Base-by-base conservation (phyloP, 345 rosid genomes). In the Salix udensis region DNA sequence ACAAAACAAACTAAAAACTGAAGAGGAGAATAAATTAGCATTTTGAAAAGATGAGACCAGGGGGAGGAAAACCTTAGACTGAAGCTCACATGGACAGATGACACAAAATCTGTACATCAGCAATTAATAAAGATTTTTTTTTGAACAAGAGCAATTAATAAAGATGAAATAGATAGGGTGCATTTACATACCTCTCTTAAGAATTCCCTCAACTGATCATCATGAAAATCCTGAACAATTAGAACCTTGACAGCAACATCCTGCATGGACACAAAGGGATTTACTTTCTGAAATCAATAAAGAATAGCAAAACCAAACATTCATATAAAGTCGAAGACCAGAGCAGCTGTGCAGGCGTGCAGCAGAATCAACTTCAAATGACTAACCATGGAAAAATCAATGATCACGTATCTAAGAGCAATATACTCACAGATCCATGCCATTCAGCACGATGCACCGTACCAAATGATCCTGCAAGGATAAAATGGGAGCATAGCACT, bases 391-490 rank as follows among this genome's bases (percentile, higher is more conserved):
- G 19, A 50, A 28, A 36, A 40, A 37, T 11, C 40, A 19, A 28
- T 26, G 13, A 14, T 21, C 16, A 19, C 34, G 31, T 36, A 40
- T 50, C 39, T 44, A 67, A 58, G 71, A 14, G 53, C 28, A 21
- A 48, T 52, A 75, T 76, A 88, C 97, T 79, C 71, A 95, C 98
- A 78, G 97, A 93, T 81, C 98, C 98, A 88, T 93, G 91, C 97
- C 98, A 95, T 84, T 95, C 98, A 83, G 98, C 98, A 50, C 93
- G 97, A 87, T 95, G 97, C 82, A 95, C 98, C 23, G 96, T 95
- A 78, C 97, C 96, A 86, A 95, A 95, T 65, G 98, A 95, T 61
- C 98, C 98, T 94, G 87, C 60, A 81, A 76, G 48, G 36, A 48
- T 61, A 30, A 58, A 53, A 65, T 50, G 13, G 21, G 50, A 24